Base-by-base conservation (phyloP, 345 rosid species). In the Syzygium jambos region DNA sequence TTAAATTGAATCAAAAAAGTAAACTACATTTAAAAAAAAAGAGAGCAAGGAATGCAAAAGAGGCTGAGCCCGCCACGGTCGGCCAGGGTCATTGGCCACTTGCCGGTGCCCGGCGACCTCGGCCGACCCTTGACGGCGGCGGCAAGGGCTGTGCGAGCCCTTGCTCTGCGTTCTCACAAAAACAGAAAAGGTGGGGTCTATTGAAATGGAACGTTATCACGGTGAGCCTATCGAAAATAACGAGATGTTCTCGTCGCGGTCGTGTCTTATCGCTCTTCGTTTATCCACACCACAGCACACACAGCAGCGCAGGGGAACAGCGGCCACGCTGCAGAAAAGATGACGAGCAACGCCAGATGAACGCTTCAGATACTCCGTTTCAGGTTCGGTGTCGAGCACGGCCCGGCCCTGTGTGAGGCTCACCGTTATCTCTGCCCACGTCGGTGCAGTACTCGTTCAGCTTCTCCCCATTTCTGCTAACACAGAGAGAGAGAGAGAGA, bases 301-400 rank as follows among this genome's bases (percentile, higher is more conserved):
- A 0, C 65, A 25, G 65, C 0, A 41, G 43, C 4, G 43, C 5
- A 41, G 43, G 43, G 51, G 25, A 7, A 2, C 46, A 34, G 49
- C 80, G 49, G 27, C 25, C 46, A 38, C 27, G 25, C 43, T 19
- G 80, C 15, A 19, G 46, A 22, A 21, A 9, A 34, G 27, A 0
- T 73, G 80, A 73, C 1, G 49, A 23, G 78, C 78, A 17, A 22
- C 4, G 80, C 80, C 19, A 73, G 80, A 73, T 38, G 80, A 73
- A 73, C 80, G 80, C 80, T 0, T 38, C 49, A 17, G 80, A 38
- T 41, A 73, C 38, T 73, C 80, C 80, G 2, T 21, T 34, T 34
- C 25, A 21, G 59, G 22, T 55, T 7, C 59, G 1, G 59, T 55
- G 25, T 55, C 59, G 59, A 55, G 11, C 59, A 22, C 59, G 59